phyloP scores from a whole-genome alignment of 495 filamentous ascomycete species.

The Annulohypoxylon stygium region DNA sequence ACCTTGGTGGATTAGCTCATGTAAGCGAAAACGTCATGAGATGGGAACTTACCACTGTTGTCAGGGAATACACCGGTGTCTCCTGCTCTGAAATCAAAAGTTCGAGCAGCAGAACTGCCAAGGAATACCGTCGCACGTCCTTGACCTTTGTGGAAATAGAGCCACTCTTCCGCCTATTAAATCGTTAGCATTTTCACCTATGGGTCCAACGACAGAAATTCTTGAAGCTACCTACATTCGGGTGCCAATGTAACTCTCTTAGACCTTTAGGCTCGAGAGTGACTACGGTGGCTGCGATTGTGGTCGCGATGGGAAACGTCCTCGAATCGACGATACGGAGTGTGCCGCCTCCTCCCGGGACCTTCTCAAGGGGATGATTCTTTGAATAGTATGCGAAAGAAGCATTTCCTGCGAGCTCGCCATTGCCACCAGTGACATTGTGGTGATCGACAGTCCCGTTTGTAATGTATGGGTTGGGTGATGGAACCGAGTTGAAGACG shows the following conservation, averaged over 20 bases:
- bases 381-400: slow-evolving; percentile 70
- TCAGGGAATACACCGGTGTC: slow-evolving; percentile 76
- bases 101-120: slow-evolving; percentile 68
- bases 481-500: slow-evolving; percentile 69
- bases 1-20: slow-evolving; percentile 29
- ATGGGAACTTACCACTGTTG: slow-evolving; percentile 61
- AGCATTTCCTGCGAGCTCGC: slow-evolving; percentile 64
- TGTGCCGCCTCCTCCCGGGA: slow-evolving; percentile 69
- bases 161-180: slow-evolving; percentile 71
- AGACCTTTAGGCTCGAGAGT: slow-evolving; percentile 70
- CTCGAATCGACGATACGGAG: slow-evolving; percentile 71
- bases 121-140: slow-evolving; percentile 73
- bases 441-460: slow-evolving; percentile 65
- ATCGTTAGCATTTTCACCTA: slow-evolving; percentile 29
- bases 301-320: slow-evolving; percentile 72
- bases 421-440: slow-evolving; percentile 61
- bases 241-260: slow-evolving; percentile 76
- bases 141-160: slow-evolving; percentile 72
- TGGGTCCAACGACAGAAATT: not conserved
- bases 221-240: slow-evolving; percentile 62
- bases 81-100: slow-evolving; percentile 73
- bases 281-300: slow-evolving; percentile 72
- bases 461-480: slow-evolving; percentile 71
- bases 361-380: slow-evolving; percentile 63
- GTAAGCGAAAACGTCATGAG: not conserved